These are phyloP conservation scores for Noccaea bulbosa DNA, from an alignment of 345 rosid genomes.

Conservation along the genomic window DNA sequence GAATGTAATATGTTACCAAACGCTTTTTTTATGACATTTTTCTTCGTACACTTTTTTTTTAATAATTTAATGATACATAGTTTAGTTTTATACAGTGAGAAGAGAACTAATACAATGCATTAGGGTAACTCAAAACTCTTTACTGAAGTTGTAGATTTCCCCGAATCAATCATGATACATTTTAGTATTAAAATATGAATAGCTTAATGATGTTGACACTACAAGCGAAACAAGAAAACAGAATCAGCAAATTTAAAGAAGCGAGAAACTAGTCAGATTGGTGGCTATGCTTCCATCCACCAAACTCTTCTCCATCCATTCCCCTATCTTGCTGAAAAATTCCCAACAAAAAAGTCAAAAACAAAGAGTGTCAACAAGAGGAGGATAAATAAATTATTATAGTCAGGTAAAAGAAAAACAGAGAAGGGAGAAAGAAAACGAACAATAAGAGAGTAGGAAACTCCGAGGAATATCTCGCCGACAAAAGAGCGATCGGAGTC, in stretches of 20 bases:
- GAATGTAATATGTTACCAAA: constrained; percentile 15
- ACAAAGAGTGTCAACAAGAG: background rate
- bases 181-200: background rate
- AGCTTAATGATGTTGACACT: constrained; percentile 32
- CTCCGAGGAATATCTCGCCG: constrained; percentile 78
- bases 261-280: constrained; percentile 25
- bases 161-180: constrained; percentile 10
- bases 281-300: constrained; percentile 83
- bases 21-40: background rate
- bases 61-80: background rate
- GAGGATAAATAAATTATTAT: background rate
- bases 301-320: constrained; percentile 49
- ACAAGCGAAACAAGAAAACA: constrained; percentile 8
- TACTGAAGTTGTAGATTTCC: constrained; percentile 1
- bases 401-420: background rate
- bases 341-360: background rate
- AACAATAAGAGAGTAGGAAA: constrained; percentile 50
- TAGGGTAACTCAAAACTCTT: background rate
- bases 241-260: constrained; percentile 1
- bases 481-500: constrained; percentile 49
- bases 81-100: constrained; percentile 3
- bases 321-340: constrained; percentile 45
- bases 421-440: background rate
- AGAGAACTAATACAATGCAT: constrained; percentile 25
- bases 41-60: constrained; percentile 6